Percentiles rank a stretch among this genome's conserved stretches.
Conservation (phyloP, 2,329 filamentous ascomycete species). For the Magnaporthiopsis incrustans region DNA sequence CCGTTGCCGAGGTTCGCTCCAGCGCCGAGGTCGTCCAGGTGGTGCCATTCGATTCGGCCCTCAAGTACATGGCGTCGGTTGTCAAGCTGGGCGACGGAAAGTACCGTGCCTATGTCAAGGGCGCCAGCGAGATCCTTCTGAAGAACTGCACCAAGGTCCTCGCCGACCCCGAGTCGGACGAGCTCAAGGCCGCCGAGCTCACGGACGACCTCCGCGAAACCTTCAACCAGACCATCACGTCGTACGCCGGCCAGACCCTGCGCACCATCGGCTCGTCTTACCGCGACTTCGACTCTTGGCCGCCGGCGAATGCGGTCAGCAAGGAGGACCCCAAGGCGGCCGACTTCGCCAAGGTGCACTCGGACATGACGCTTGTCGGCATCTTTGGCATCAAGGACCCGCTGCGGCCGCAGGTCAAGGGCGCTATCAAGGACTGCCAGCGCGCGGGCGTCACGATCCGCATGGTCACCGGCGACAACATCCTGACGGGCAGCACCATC, state of each 20-base stretch:
- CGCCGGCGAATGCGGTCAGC: constrained; percentile 35
- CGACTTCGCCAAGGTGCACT: constrained; percentile 57
- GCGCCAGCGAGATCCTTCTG: constrained; percentile 48
- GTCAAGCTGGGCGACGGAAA: constrained; percentile 35
- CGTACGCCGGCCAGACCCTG: constrained; percentile 56
- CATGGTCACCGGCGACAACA: constrained; percentile 83
- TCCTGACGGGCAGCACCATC: constrained; percentile 70
- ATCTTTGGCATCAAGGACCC: constrained; percentile 79
- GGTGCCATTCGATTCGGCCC: constrained; percentile 45
- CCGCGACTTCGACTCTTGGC: constrained; percentile 63
- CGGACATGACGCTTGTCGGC: constrained; percentile 58
- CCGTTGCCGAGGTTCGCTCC: constrained; percentile 53
- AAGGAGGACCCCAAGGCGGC: constrained; percentile 45
- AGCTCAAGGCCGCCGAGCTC: constrained; percentile 46
- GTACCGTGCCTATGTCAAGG: constrained; percentile 47
- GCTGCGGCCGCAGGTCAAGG: constrained; percentile 63
- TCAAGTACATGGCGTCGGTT: constrained; percentile 50
- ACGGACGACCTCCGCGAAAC: constrained; percentile 54
- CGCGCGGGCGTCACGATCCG: constrained; percentile 70
- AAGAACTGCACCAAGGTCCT: constrained; percentile 33
- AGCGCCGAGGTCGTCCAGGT: constrained; percentile 38
- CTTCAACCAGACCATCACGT: constrained; percentile 6
- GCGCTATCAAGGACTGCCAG: constrained; percentile 67
- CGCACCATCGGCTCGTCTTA: constrained; percentile 70
- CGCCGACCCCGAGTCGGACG: constrained; percentile 38